A percentile compares a stretch with the other conserved stretches of the same genome.
phyloP scores from a whole-genome alignment of 2,329 filamentous ascomycete species.

The Cladosporium sp. region DNA sequence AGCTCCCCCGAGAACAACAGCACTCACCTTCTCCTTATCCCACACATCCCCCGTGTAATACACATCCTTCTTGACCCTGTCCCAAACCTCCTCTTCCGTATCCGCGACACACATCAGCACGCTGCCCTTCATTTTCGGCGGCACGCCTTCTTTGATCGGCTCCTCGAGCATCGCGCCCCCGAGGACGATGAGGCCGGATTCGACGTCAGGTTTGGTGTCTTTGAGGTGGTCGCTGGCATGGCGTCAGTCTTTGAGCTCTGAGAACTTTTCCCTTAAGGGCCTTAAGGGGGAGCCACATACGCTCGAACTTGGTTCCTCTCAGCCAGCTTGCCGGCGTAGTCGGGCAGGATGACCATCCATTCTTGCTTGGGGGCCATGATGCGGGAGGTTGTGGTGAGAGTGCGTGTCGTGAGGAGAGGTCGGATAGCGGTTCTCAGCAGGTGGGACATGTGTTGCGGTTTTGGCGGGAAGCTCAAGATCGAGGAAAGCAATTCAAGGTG shows the following conservation, averaged over 20 bases:
- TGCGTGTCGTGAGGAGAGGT: conserved; percentile 3
- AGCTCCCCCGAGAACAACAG: neutral
- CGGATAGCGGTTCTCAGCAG: neutral
- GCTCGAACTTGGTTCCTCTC: conserved; percentile 38
- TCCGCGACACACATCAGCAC: conserved; percentile 61
- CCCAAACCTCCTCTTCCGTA: conserved; percentile 62
- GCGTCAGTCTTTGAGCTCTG: neutral
- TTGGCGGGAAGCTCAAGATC: neutral
- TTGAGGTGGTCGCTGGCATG: conserved; percentile 48
- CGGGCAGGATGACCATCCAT: conserved; percentile 47
- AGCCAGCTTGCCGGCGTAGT: conserved; percentile 36
- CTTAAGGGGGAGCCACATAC: conserved; percentile 20
- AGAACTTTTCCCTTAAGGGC: neutral
- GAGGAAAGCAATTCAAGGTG: neutral
- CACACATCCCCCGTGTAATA: conserved; percentile 69
- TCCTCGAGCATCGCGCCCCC: conserved; percentile 65
- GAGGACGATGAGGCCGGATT: conserved; percentile 55
- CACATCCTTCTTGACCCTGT: conserved; percentile 63
- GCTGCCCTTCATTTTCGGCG: conserved; percentile 67
- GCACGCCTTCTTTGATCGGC: conserved; percentile 56
- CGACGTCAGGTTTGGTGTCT: conserved; percentile 46
- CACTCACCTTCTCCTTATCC: conserved; percentile 52
- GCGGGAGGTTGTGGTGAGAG: conserved; percentile 19
- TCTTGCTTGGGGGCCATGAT: conserved; percentile 36
- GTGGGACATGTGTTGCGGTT: neutral